Base-by-base conservation (phyloP, 2,329 filamentous ascomycete genomes). In the Ophiosphaerella narmari region DNA sequence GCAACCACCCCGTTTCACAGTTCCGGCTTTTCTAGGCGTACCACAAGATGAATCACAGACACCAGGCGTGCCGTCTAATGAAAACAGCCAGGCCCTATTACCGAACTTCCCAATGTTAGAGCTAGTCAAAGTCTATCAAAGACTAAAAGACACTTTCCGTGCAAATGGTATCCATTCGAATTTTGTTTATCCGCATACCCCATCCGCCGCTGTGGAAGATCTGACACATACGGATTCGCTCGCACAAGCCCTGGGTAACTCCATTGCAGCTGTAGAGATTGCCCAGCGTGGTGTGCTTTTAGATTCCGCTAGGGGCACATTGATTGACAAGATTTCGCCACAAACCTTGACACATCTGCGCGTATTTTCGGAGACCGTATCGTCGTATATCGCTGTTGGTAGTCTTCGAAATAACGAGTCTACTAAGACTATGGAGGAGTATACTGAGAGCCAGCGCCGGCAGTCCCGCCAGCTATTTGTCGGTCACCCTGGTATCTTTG, bases 241-340 rank as follows among this genome's bases (percentile, higher is more conserved):
- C 9, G 82, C 86, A 12, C 80, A 81, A 50, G 79, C 85, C 1
- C 85, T 97, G 12, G 93, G 90, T 2, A 91, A 86, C 68, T 93
- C 92, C 0, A 91, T 99, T 50, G 87, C 91, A 7, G 86, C 91
- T 0, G 86, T 90, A 4, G 94, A 99, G 74, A 96, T 97, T 58
- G 87, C 92, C 56, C 91, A 97, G 70, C 88, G 94, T 62, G 94
- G 94, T 6, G 80, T 91, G 3, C 88, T 90, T 61, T 85, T 86
- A 18, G 84, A 88, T 57, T 82, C 84, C 39, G 46, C 67, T 21
- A 87, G 89, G 46, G 81, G 85, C 71, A 93, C 88, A 5, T 76
- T 97, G 39, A 74, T 97, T 16, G 88, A 93, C 59, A 91, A 87
- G 64, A 88, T 97, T 43, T 87, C 94, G 0, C 88, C 93, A 48